phyloP scores from a whole-genome alignment of 2,329 filamentous ascomycete species.

The Fulvia fulva region DNA sequence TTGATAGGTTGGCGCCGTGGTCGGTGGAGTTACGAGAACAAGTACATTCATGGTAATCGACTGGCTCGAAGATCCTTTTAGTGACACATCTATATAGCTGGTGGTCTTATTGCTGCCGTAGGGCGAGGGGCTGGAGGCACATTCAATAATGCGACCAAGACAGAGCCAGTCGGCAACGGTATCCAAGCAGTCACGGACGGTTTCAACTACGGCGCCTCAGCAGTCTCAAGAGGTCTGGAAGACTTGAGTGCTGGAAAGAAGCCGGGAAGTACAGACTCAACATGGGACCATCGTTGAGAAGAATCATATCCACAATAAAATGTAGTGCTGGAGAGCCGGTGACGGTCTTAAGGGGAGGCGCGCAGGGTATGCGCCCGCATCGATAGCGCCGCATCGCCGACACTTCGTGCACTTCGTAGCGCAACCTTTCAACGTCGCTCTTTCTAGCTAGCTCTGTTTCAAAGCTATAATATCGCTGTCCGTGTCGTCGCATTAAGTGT shows the following conservation, averaged over 20 bases:
- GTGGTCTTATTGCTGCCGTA: constrained; percentile 48
- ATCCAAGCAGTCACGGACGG: constrained; percentile 40
- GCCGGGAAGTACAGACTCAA: constrained; percentile 8
- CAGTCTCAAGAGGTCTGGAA: constrained; percentile 40
- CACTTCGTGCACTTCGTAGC: too few relatives aligned
- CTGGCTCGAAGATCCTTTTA: not conserved
- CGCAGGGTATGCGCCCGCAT: too few relatives aligned
- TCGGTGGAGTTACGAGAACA: constrained; percentile 6
- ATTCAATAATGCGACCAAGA: constrained; percentile 43
- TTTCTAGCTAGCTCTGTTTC: too few relatives aligned
- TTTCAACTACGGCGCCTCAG: constrained; percentile 38
- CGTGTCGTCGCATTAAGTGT: too few relatives aligned
- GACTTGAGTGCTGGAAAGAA: constrained; percentile 44
- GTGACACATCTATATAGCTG: constrained; percentile 32
- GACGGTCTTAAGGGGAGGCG: too few relatives aligned
- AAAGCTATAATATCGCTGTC: too few relatives aligned
- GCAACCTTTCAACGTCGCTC: too few relatives aligned
- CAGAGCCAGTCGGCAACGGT: constrained; percentile 40
- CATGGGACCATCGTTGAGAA: constrained; percentile 5
- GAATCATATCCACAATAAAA: not conserved
- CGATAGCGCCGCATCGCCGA: too few relatives aligned
- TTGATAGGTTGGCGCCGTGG: constrained; percentile 7
- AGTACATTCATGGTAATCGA: not conserved
- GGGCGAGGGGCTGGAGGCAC: constrained; percentile 43
- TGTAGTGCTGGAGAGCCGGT: too few relatives aligned